Percentiles rank a stretch among this genome's conserved stretches.
phyloP scores from a whole-genome alignment of 768 basidiomycete genomes.

The Rhodotorula toruloides region DNA sequence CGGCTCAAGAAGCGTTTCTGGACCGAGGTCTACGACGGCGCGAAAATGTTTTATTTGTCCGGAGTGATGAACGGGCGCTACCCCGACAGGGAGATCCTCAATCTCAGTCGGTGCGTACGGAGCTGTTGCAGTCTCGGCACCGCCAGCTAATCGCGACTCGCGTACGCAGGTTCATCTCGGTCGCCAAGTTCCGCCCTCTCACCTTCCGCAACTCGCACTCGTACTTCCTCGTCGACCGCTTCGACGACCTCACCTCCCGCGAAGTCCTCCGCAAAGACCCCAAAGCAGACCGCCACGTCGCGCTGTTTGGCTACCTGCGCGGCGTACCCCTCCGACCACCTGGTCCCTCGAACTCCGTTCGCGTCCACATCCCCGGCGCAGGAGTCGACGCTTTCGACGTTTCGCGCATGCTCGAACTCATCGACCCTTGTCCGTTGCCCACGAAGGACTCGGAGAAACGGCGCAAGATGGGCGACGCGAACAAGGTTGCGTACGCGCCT shows the following conservation, averaged over 20 bases:
- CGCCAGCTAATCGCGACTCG: not conserved
- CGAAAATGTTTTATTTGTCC: slow-evolving; percentile 94
- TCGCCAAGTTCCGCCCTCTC: slow-evolving; percentile 98
- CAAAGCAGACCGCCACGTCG: slow-evolving; percentile 88
- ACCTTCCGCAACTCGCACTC: slow-evolving; percentile 93
- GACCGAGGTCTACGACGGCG: slow-evolving; percentile 98
- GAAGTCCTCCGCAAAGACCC: slow-evolving; percentile 73
- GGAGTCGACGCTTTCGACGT: slow-evolving; percentile 70
- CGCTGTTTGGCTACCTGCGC: slow-evolving; percentile 87
- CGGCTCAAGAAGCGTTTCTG: slow-evolving; percentile 95
- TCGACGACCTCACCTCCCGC: slow-evolving; percentile 89
- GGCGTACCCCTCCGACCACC: slow-evolving; percentile 55
- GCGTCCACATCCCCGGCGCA: slow-evolving; percentile 88
- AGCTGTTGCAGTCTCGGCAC: too few relatives aligned
- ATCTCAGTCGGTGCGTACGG: slow-evolving; percentile 62
- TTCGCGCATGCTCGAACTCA: slow-evolving; percentile 64
- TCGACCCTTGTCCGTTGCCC: slow-evolving; percentile 94
- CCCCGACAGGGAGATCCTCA: slow-evolving; percentile 91
- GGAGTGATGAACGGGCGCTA: slow-evolving; percentile 96
- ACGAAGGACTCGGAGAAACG: slow-evolving; percentile 81
- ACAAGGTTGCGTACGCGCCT: slow-evolving; percentile 88
- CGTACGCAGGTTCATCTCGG: slow-evolving; percentile 64
- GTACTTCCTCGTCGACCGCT: slow-evolving; percentile 86
- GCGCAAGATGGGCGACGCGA: slow-evolving; percentile 89
- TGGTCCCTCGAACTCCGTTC: slow-evolving; percentile 65